phyloP scores from a whole-genome alignment of 73 alveolate species.

The Symbiodinium natans region DNA sequence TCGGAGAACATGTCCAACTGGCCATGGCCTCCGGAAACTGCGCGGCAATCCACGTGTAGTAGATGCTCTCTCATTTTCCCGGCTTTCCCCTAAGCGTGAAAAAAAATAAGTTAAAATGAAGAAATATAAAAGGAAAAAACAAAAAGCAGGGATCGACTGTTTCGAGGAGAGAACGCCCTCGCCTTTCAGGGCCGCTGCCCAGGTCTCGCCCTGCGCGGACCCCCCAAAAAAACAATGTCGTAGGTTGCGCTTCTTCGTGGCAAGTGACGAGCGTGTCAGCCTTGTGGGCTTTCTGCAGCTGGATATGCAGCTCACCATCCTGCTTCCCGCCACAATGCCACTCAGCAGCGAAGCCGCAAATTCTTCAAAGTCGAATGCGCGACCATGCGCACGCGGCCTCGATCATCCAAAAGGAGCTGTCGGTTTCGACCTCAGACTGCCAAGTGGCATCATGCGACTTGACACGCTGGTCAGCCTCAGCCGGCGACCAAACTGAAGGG shows the following conservation, averaged over 20 bases:
- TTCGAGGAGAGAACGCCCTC: background rate
- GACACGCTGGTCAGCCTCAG: background rate
- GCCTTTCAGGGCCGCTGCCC: slow-evolving; percentile 96
- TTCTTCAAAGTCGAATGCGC: background rate
- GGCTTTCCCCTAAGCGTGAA: too few relatives aligned
- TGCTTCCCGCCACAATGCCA: background rate
- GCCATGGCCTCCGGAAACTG: slow-evolving; percentile 94
- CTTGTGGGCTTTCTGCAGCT: slow-evolving; percentile 95
- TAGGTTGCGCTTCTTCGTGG: too few relatives aligned
- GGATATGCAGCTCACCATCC: slow-evolving; percentile 94
- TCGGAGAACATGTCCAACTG: slow-evolving; percentile 95
- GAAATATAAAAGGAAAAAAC: too few relatives aligned
- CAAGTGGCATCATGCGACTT: background rate
- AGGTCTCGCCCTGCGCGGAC: slow-evolving; percentile 95
- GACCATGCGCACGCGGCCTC: background rate
- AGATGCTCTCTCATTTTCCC: too few relatives aligned
- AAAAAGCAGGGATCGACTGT: too few relatives aligned
- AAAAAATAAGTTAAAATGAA: too few relatives aligned
- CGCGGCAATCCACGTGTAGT: too few relatives aligned
- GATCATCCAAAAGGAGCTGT: slow-evolving; percentile 94
- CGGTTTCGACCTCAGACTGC: slow-evolving; percentile 45
- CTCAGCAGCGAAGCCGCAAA: background rate
- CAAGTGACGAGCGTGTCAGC: too few relatives aligned
- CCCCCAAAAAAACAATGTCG: too few relatives aligned
- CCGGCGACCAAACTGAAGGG: slow-evolving; percentile 37